Evolutionary conservation across 2,329 filamentous ascomycete species (phyloP).

Genomic region (Alternaria longipes): DNA sequence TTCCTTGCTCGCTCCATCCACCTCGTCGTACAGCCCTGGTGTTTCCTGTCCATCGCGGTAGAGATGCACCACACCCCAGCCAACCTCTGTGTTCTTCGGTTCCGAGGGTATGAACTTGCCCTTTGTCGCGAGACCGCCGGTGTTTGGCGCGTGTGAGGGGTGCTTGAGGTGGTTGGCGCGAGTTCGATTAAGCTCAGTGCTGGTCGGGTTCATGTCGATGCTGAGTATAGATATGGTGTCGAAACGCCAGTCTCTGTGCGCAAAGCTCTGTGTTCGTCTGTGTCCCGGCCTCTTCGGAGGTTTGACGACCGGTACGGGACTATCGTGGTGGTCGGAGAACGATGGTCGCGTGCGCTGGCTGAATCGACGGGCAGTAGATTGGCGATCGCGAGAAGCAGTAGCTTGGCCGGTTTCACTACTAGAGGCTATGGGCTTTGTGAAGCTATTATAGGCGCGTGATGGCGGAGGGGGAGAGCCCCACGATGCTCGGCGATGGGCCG

Average conservation of each 20-base stretch:
- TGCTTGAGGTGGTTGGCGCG: conserved; percentile 46
- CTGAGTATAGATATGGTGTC: conserved; percentile 80
- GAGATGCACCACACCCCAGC: conserved; percentile 93
- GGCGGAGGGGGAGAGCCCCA: conserved; percentile 44
- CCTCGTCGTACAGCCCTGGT: conserved; percentile 65
- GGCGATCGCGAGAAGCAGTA: conserved; percentile 30
- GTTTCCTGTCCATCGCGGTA: conserved; percentile 87
- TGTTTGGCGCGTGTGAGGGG: conserved; percentile 55
- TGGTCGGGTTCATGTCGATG: conserved; percentile 71
- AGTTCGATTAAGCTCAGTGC: conserved; percentile 42
- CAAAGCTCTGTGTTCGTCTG: conserved; percentile 41
- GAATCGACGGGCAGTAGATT: conserved; percentile 31
- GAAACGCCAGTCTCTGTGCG: conserved; percentile 77
- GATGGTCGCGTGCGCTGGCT: conserved; percentile 48
- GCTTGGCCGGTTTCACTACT: conserved; percentile 34
- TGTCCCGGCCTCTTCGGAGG: conserved; percentile 46
- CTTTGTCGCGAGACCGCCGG: conserved; percentile 77
- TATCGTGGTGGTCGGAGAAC: conserved; percentile 49
- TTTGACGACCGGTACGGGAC: conserved; percentile 46
- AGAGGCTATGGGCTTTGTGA: conserved; percentile 32
- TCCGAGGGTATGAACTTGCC: conserved; percentile 78
- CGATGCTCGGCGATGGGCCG: conserved; percentile 52
- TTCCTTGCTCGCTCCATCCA: conserved; percentile 37
- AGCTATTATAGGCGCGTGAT: conserved; percentile 22
- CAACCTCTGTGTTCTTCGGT: conserved; percentile 76